These are phyloP conservation scores for Fusarium incarnatum DNA, from an alignment of 2,329 filamentous ascomycete genomes.

Conservation along the genomic window DNA sequence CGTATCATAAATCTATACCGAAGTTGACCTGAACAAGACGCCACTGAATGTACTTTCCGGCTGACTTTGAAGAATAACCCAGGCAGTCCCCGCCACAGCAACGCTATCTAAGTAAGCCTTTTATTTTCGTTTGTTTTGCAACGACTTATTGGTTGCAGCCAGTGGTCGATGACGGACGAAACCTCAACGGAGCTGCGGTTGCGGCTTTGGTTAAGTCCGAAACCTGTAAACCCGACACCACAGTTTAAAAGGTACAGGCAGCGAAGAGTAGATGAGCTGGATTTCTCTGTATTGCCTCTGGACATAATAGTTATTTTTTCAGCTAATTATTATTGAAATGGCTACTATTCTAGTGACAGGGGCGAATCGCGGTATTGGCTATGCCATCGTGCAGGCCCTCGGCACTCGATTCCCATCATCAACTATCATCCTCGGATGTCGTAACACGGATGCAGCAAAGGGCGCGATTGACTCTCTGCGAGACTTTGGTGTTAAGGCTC, in stretches of 20 bases:
- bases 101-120: accelerated
- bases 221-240: not conserved
- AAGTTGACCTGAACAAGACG: not conserved
- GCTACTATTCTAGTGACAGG: slow-evolving; percentile 3
- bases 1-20: not conserved
- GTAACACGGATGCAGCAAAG: not conserved
- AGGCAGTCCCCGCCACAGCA: too few relatives aligned
- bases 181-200: not conserved
- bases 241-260: not conserved
- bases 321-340: not conserved
- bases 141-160: not conserved
- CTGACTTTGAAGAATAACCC: not conserved
- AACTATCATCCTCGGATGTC: slow-evolving; percentile 11
- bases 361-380: slow-evolving; percentile 20
- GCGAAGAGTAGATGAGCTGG: not conserved
- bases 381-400: slow-evolving; percentile 18
- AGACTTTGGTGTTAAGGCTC: not conserved
- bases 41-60: not conserved
- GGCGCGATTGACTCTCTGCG: not conserved
- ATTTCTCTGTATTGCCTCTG: too few relatives aligned
- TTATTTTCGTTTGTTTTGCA: accelerated
- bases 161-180: not conserved
- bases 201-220: not conserved
- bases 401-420: not conserved
- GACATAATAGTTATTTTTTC: too few relatives aligned